phyloP scores from a whole-genome alignment of 1,284 basidiomycete species.

The Lentinula novae-zelandiae region DNA sequence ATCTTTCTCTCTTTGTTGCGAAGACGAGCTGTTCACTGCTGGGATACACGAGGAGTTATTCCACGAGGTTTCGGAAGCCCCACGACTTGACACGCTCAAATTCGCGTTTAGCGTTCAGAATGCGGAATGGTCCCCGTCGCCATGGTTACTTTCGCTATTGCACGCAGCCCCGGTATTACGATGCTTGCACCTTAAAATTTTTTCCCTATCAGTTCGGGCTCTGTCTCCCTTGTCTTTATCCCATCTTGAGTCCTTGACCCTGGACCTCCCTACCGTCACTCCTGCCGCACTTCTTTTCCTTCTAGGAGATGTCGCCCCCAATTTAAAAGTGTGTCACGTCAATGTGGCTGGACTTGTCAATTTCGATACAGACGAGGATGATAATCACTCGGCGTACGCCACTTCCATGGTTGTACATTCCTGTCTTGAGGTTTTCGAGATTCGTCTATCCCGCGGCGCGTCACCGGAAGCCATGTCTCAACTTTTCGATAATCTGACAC shows the following conservation, averaged over 20 bases:
- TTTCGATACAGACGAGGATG: not conserved
- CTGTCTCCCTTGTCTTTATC: not conserved
- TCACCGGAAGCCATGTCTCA: not conserved
- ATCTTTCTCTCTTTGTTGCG: not conserved
- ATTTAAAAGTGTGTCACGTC: not conserved
- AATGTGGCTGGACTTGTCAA: not conserved
- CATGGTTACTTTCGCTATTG: not conserved
- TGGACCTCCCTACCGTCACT: not conserved
- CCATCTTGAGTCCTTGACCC: not conserved
- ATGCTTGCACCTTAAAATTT: not conserved
- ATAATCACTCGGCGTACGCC: not conserved
- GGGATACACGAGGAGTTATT: not conserved
- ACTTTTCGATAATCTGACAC: not conserved
- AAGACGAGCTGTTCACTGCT: not conserved
- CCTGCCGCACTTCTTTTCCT: not conserved
- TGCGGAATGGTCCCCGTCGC: not conserved
- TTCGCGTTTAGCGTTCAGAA: not conserved
- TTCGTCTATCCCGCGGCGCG: not conserved
- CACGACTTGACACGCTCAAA: not conserved
- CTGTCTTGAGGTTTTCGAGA: not conserved
- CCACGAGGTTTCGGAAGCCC: not conserved
- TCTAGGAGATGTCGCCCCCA: not conserved
- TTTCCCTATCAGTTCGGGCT: not conserved
- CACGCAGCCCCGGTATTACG: not conserved
- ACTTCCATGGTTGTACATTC: not conserved